A percentile compares a stretch with the other conserved stretches of the same genome.
phyloP scores from a whole-genome alignment of 1,284 basidiomycete species.

The Mycosarcoma maydis region DNA sequence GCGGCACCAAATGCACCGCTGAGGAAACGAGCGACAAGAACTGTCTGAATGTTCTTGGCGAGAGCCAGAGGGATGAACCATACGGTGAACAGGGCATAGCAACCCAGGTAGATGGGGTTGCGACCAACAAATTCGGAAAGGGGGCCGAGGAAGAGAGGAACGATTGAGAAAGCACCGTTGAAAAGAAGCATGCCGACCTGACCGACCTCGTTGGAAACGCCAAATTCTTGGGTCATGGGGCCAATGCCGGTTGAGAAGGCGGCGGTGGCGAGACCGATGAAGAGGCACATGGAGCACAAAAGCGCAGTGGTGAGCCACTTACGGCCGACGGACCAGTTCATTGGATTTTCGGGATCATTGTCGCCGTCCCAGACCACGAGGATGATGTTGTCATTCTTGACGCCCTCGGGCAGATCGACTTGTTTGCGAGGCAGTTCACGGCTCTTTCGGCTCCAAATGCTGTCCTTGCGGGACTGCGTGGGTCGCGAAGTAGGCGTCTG shows the following conservation, averaged over 20 bases:
- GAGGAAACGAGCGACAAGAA: slow-evolving; percentile 63
- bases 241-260: slow-evolving; percentile 62
- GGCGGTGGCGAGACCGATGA: slow-evolving; percentile 65
- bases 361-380: slow-evolving; percentile 55
- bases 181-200: slow-evolving; percentile 65
- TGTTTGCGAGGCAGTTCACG: slow-evolving; percentile 31
- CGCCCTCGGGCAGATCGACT: slow-evolving; percentile 25
- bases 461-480: slow-evolving; percentile 40
- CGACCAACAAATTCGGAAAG: slow-evolving; percentile 66
- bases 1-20: slow-evolving; percentile 64
- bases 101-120: slow-evolving; percentile 63
- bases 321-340: slow-evolving; percentile 53
- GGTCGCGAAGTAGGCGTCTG: slow-evolving; percentile 7
- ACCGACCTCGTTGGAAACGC: slow-evolving; percentile 58
- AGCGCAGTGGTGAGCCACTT: slow-evolving; percentile 59
- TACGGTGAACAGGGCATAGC: slow-evolving; percentile 64
- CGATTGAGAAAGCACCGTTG: slow-evolving; percentile 56
- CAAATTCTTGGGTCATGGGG: slow-evolving; percentile 62
- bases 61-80: slow-evolving; percentile 62
- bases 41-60: slow-evolving; percentile 63
- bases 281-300: slow-evolving; percentile 61
- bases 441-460: slow-evolving; percentile 45
- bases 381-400: slow-evolving; percentile 51
- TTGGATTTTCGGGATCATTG: slow-evolving; percentile 56
- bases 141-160: slow-evolving; percentile 64